Evolutionary conservation across 225 moss, liverwort and hornwort genomes (phyloP).

Genomic region (Pseudisothecium myosuroides): DNA sequence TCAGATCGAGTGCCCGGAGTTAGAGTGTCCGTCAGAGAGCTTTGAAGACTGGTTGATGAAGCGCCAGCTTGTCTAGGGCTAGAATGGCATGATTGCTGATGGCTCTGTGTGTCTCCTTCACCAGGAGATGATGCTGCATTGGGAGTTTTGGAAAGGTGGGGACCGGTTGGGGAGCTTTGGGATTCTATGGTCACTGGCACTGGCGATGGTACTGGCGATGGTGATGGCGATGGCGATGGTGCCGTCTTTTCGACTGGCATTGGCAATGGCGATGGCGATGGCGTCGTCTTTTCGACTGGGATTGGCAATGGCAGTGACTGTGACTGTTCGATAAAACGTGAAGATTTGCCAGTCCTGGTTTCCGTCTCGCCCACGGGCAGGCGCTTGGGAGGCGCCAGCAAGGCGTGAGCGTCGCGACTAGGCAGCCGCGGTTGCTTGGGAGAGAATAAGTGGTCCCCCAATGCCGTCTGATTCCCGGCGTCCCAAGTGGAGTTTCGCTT

Average conservation of each 20-base stretch:
- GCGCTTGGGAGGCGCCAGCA: conserved; percentile 34
- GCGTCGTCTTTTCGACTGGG: neutral
- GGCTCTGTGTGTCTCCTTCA: neutral
- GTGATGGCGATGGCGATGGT: neutral
- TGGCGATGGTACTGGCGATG: neutral
- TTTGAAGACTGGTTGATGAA: neutral
- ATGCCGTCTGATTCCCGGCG: neutral
- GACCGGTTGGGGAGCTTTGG: neutral
- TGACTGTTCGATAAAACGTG: neutral
- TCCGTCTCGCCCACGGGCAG: neutral
- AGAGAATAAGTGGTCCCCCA: conserved; percentile 2
- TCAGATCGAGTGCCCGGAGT: neutral
- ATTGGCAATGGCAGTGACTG: neutral
- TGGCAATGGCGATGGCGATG: neutral
- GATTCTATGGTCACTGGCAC: neutral
- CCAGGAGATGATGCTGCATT: neutral
- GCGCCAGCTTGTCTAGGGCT: neutral
- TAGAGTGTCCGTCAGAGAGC: neutral
- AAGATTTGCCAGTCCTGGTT: neutral
- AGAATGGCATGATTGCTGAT: neutral
- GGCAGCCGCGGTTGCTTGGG: conserved; percentile 20
- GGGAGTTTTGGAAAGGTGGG: neutral
- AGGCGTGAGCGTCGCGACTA: conserved; percentile 4
- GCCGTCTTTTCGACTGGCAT: neutral
- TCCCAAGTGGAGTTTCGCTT: conserved; percentile 39